Evolutionary conservation across 1,284 basidiomycete species (phyloP).

Genomic region (Stereum hirsutum): DNA sequence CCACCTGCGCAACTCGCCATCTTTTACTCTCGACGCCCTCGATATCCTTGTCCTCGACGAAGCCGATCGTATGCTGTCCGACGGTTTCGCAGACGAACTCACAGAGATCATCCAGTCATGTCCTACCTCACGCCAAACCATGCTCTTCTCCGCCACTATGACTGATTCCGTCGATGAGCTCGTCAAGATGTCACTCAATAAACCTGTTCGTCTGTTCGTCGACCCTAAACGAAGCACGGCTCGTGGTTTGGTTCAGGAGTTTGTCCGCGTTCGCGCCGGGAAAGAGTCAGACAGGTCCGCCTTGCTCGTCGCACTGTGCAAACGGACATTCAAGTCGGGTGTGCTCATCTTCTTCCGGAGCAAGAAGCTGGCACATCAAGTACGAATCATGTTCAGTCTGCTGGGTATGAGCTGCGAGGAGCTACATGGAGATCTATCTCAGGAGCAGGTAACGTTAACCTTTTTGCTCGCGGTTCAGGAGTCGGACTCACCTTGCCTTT

Average conservation of each 20-base stretch:
- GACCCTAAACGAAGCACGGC: constrained; percentile 90
- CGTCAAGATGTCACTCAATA: constrained; percentile 85
- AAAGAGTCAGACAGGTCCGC: constrained; percentile 79
- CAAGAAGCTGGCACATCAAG: constrained; percentile 95
- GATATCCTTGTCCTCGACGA: constrained; percentile 93
- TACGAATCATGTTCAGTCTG: constrained; percentile 90
- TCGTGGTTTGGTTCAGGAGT: constrained; percentile 90
- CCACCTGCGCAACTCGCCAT: constrained; percentile 91
- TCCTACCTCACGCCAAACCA: constrained; percentile 86
- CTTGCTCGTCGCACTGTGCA: constrained; percentile 78
- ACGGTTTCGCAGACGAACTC: constrained; percentile 95
- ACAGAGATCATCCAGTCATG: constrained; percentile 90
- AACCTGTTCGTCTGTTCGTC: constrained; percentile 91
- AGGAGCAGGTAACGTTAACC: constrained; percentile 67
- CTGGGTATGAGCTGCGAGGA: constrained; percentile 84
- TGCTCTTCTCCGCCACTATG: constrained; percentile 99
- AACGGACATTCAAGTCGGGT: constrained; percentile 75
- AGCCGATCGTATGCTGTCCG: constrained; percentile 96
- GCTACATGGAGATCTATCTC: constrained; percentile 90
- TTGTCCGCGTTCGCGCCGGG: constrained; percentile 78
- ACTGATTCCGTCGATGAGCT: constrained; percentile 94
- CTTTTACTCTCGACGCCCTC: constrained; percentile 88
- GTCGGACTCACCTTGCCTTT: background rate
- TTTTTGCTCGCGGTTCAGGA: background rate
- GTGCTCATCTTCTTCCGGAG: constrained; percentile 93